These are phyloP conservation scores for Tolypocladium nubicola DNA, from an alignment of 2,329 filamentous ascomycete genomes.

Conservation along the genomic window DNA sequence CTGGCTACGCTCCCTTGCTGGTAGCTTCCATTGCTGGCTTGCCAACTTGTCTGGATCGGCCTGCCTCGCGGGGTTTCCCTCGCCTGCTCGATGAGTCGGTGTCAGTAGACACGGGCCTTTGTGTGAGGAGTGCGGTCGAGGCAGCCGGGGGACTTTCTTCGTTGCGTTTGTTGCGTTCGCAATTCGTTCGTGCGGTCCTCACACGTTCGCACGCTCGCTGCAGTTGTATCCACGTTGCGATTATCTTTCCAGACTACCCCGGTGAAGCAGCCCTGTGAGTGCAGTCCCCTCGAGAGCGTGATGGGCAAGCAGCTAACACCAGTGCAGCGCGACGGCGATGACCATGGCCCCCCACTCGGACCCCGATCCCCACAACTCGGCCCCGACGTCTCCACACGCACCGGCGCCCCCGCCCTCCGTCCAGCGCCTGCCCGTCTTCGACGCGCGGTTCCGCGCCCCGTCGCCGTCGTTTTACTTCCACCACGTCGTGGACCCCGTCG, in stretches of 20 bases:
- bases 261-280: background rate
- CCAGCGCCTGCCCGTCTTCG: conserved; percentile 8
- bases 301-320: background rate
- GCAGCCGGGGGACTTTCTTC: too few relatives aligned
- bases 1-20: too few relatives aligned
- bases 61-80: background rate
- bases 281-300: background rate
- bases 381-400: background rate
- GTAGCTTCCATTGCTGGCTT: background rate
- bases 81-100: background rate
- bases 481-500: conserved; percentile 15
- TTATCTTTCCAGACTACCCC: background rate
- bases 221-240: background rate
- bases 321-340: background rate
- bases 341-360: conserved; percentile 3
- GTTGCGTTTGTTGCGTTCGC: too few relatives aligned
- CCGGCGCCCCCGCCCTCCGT: background rate
- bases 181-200: too few relatives aligned
- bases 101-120: background rate
- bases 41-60: background rate
- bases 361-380: background rate
- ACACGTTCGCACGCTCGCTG: too few relatives aligned
- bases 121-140: background rate
- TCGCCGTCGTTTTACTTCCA: conserved; percentile 18
- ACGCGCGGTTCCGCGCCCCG: conserved; percentile 8